Percentiles rank a stretch among this genome's conserved stretches.
Conservation (phyloP, 768 basidiomycete species). For the Galerina marginata region DNA sequence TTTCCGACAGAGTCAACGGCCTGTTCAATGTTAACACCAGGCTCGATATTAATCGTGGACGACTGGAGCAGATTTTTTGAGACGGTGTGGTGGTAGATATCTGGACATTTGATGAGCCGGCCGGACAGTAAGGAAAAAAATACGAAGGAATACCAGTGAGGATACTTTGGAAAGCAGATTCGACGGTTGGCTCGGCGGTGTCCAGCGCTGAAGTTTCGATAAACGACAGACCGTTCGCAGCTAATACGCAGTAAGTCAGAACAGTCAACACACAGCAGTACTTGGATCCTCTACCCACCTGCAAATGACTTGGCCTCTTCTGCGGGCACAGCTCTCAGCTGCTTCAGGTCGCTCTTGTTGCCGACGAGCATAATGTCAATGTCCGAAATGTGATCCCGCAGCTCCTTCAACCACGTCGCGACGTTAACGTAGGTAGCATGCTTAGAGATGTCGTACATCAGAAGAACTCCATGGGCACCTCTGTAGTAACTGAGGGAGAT, state of each 20-base stretch:
- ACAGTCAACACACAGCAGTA: constrained; percentile 9
- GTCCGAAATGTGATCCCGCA: constrained; percentile 92
- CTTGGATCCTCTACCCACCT: constrained; percentile 52
- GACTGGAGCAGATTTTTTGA: constrained; percentile 95
- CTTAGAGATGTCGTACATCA: constrained; percentile 95
- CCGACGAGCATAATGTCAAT: constrained; percentile 96
- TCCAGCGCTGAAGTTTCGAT: constrained; percentile 99
- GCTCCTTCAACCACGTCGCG: constrained; percentile 94
- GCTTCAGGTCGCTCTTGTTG: constrained; percentile 99
- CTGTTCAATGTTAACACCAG: constrained; percentile 81
- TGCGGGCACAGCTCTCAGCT: constrained; percentile 93
- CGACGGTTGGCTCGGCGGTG: constrained; percentile 86
- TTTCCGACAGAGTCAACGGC: too few species aligned
- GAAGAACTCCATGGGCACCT: constrained; percentile 92
- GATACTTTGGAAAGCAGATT: constrained; percentile 96
- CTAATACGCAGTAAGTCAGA: constrained; percentile 40
- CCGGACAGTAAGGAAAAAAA: not conserved
- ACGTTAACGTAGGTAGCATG: constrained; percentile 95
- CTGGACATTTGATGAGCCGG: constrained; percentile 44
- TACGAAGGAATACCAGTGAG: constrained; percentile 70
- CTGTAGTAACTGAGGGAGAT: constrained; percentile 82
- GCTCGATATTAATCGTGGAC: constrained; percentile 77
- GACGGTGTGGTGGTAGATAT: constrained; percentile 92
- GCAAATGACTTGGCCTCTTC: constrained; percentile 96
- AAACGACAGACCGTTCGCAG: constrained; percentile 91